These are phyloP conservation scores for Rhypophila decipiens DNA, from an alignment of 495 filamentous ascomycete species.

Conservation along the genomic window DNA sequence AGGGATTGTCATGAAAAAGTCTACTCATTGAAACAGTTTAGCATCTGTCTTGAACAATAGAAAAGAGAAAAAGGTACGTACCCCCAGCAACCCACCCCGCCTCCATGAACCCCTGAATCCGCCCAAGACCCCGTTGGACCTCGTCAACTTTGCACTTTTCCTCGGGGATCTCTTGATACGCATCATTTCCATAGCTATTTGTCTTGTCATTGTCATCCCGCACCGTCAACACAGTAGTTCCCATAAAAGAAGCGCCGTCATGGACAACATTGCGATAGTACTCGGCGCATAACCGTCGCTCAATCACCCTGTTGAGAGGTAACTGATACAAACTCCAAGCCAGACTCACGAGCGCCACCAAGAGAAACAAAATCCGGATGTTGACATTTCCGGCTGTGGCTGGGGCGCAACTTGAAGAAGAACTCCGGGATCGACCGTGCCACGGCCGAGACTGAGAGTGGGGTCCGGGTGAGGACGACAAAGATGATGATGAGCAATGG, in stretches of 20 bases:
- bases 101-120: slow-evolving; percentile 38
- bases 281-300: slow-evolving; percentile 39
- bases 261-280: slow-evolving; percentile 34
- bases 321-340: slow-evolving; percentile 39
- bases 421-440: no score
- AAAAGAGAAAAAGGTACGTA: slow-evolving; percentile 8
- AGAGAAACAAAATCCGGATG: slow-evolving; percentile 26
- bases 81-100: slow-evolving; percentile 40
- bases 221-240: no score
- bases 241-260: slow-evolving; percentile 33
- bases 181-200: no score
- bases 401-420: no score
- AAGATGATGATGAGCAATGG: no score
- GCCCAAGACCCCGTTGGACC: slow-evolving; percentile 38
- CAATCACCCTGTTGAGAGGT: slow-evolving; percentile 42
- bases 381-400: no score
- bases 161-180: slow-evolving; percentile 37
- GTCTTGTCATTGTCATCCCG: slow-evolving; percentile 24
- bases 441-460: no score
- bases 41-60: background rate
- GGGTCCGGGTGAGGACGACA: no score
- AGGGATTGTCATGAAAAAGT: slow-evolving; percentile 41
- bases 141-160: slow-evolving; percentile 40
- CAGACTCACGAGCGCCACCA: slow-evolving; percentile 39
- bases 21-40: slow-evolving; percentile 11